Base-by-base conservation (phyloP, 1,284 basidiomycete species). In the Ganoderma lucidum region DNA sequence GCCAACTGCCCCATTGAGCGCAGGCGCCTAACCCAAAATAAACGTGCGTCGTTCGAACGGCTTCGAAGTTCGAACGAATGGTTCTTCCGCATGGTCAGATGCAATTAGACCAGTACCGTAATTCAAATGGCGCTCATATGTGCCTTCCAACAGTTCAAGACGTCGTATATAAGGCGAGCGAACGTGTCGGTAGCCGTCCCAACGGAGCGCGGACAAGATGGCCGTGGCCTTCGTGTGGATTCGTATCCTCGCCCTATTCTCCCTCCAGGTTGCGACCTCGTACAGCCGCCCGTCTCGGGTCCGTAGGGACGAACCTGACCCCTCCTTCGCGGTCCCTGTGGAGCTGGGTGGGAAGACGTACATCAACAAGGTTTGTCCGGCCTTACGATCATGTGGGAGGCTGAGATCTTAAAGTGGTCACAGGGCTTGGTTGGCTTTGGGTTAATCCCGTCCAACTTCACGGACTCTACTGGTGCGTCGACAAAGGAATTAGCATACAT, bases 391-490 rank as follows among this genome's bases (percentile, higher is more conserved):
- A 37, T 41, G 15, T 6, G 58, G 37, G 37, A 48, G 19, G 19
- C 53, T 71, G 64, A 72, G 41, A 28, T 37, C 58, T 30, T 62
- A 32, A 42, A 32, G 15, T 4, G 10, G 6, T 30, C 28, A 23
- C 66, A 82, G 81, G 81, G 81, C 39, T 69, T 82, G 6, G 81
- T 82, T 19, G 81, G 74, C 4, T 82, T 82, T 63, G 81, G 81
- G 1, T 60, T 81, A 23, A 83, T 83, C 45, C 81, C 81, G 1
- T 79, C 80, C 3, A 78, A 82, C 64, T 78, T 79, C 62, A 79
- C 69, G 9, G 81, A 83, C n/a, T 79, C 77, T 2, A 81, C 79
- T 23, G 81, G 81, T 78, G 30, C 35, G 71, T 66, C 6, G 2
- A 37, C 28, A 37, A 39, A 6, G 28, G n/a, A 37, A 28, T 14